Conservation (phyloP, 805 yeast genomes). For the Metschnikowia sp. region DNA sequence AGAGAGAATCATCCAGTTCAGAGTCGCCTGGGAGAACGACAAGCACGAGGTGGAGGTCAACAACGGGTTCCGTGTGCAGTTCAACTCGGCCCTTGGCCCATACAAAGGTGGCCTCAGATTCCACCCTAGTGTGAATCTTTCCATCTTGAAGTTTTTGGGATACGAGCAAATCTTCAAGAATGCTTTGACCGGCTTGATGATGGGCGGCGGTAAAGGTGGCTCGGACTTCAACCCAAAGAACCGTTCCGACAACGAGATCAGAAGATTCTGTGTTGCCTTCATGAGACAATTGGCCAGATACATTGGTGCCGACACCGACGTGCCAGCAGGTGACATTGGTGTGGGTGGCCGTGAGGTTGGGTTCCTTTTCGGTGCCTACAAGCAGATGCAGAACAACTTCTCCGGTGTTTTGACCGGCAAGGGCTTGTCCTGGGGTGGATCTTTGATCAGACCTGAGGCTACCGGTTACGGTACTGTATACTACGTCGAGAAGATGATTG, state of each 20-base stretch:
- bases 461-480: constrained; percentile 97
- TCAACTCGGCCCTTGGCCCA: constrained; percentile 97
- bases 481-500: constrained; percentile 97
- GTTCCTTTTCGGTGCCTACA: constrained; percentile 95
- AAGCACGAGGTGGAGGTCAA: constrained; percentile 87
- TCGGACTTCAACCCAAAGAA: constrained; percentile 97
- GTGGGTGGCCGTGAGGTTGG: constrained; percentile 97
- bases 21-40: constrained; percentile 98
- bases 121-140: constrained; percentile 95
- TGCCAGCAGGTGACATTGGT: constrained; percentile 99
- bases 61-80: constrained; percentile 97
- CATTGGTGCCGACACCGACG: constrained; percentile 97
- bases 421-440: constrained; percentile 98
- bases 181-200: constrained; percentile 93
- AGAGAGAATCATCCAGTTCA: constrained; percentile 93
- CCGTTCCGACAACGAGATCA: constrained; percentile 86
- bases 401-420: constrained; percentile 98
- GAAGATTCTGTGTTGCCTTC: constrained; percentile 94
- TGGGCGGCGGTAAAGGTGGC: constrained; percentile 99
- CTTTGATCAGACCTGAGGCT: constrained; percentile 98
- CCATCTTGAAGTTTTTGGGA: constrained; percentile 93
- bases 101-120: constrained; percentile 98
- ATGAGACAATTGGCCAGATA: constrained; percentile 94
- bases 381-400: constrained; percentile 84
- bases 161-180: constrained; percentile 98